A percentile compares a stretch with the other conserved stretches of the same genome.
phyloP scores from a whole-genome alignment of 495 filamentous ascomycete species.

The Neurospora sp. region DNA sequence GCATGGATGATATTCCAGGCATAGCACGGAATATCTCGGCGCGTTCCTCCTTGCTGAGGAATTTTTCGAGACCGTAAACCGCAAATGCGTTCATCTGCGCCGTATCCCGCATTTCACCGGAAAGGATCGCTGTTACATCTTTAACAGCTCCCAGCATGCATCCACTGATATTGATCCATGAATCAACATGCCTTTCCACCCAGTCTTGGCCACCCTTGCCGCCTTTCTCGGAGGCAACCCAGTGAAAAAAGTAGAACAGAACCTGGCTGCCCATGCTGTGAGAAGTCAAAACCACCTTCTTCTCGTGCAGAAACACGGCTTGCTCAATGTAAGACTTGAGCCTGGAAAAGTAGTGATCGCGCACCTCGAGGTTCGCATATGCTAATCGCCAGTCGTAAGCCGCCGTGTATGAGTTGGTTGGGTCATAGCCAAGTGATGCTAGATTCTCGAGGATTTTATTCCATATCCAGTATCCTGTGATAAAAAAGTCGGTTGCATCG shows the following conservation, averaged over 20 bases:
- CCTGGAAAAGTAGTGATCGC: slow-evolving; percentile 88
- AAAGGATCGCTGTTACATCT: slow-evolving; percentile 81
- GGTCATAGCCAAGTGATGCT: slow-evolving; percentile 91
- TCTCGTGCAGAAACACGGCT: slow-evolving; percentile 52
- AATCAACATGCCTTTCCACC: slow-evolving; percentile 84
- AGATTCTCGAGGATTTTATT: slow-evolving; percentile 96
- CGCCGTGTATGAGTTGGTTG: slow-evolving; percentile 88
- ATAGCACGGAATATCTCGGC: slow-evolving; percentile 93
- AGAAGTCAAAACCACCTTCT: slow-evolving; percentile 80
- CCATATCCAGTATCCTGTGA: slow-evolving; percentile 94
- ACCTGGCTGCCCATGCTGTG: slow-evolving; percentile 98
- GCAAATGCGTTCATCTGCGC: slow-evolving; percentile 96
- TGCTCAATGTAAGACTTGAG: slow-evolving; percentile 86
- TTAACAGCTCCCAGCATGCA: slow-evolving; percentile 96
- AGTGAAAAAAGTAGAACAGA: slow-evolving; percentile 93
- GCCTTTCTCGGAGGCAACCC: slow-evolving; percentile 74
- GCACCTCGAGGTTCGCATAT: slow-evolving; percentile 74
- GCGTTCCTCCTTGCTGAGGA: slow-evolving; percentile 78
- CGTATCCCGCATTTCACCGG: slow-evolving; percentile 96
- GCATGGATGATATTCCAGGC: slow-evolving; percentile 93
- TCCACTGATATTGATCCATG: slow-evolving; percentile 96
- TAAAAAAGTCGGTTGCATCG: slow-evolving; percentile 96
- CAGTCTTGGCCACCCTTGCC: slow-evolving; percentile 76
- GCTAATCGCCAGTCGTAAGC: slow-evolving; percentile 98
- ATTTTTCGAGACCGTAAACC: slow-evolving; percentile 94